Conservation (phyloP, 768 basidiomycete species). For the Mycena venus region DNA sequence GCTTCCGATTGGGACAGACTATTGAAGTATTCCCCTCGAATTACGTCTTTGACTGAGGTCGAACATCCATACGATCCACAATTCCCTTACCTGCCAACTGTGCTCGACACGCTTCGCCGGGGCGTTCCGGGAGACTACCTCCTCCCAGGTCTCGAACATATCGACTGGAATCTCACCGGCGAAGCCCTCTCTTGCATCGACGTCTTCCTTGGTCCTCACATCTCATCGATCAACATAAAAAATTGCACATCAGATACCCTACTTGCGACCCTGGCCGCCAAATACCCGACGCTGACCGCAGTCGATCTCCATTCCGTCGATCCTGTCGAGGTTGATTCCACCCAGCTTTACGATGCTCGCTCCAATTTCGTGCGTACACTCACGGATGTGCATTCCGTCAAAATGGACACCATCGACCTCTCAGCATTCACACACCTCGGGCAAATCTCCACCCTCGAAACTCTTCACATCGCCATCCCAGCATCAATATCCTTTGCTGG, state of each 20-base stretch:
- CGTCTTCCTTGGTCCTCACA: too few relatives aligned
- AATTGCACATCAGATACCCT: background rate
- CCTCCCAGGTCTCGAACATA: background rate
- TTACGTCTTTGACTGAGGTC: background rate
- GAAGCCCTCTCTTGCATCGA: too few relatives aligned
- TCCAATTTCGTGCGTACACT: background rate
- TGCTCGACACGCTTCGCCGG: background rate
- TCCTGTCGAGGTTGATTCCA: background rate
- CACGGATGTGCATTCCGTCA: background rate
- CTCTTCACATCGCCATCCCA: background rate
- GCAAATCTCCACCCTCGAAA: background rate
- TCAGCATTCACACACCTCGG: background rate
- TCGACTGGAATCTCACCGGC: background rate
- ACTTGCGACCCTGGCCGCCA: background rate
- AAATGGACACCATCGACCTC: background rate
- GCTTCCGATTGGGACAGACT: conserved; percentile 1
- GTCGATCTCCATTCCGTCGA: background rate
- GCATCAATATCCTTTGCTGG: background rate
- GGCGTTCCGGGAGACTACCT: background rate
- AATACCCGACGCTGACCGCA: background rate
- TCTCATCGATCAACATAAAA: background rate
- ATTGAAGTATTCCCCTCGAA: background rate
- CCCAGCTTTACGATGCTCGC: background rate
- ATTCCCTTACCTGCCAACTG: background rate
- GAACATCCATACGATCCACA: background rate